Conservation (phyloP, 495 filamentous ascomycete species). For the Amphirosellinia nigrospora region DNA sequence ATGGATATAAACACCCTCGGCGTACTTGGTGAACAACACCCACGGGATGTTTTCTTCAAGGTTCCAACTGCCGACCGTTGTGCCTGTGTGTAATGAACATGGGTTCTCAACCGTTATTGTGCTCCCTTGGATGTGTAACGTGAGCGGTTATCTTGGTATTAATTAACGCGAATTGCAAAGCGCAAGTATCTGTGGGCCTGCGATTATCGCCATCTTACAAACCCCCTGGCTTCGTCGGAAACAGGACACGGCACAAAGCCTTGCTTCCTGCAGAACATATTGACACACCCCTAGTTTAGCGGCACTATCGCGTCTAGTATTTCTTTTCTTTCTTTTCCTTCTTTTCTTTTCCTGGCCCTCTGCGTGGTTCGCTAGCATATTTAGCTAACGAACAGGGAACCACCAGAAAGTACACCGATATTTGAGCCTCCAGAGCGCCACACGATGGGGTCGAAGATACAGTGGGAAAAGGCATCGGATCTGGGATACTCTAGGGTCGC, state of each 20-base stretch:
- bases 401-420: background rate
- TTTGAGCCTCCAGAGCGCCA: background rate
- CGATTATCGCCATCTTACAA: background rate
- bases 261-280: conserved; percentile 12
- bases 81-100: conserved; percentile 1
- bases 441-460: background rate
- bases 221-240: conserved; percentile 11
- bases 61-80: conserved; percentile 12
- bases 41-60: background rate
- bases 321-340: background rate
- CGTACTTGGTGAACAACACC: background rate
- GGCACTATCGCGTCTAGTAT: background rate
- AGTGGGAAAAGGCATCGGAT: conserved; percentile 8
- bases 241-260: background rate
- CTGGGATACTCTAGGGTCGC: background rate
- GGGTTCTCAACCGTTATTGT: background rate
- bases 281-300: conserved; percentile 7
- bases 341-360: conserved; percentile 21
- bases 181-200: background rate
- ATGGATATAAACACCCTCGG: background rate
- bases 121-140: conserved; percentile 4
- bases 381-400: background rate
- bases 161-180: background rate
- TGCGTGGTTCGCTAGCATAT: background rate
- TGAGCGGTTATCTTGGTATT: background rate